phyloP scores from a whole-genome alignment of 2,329 filamentous ascomycete species.

The Colletotrichum trifolii region DNA sequence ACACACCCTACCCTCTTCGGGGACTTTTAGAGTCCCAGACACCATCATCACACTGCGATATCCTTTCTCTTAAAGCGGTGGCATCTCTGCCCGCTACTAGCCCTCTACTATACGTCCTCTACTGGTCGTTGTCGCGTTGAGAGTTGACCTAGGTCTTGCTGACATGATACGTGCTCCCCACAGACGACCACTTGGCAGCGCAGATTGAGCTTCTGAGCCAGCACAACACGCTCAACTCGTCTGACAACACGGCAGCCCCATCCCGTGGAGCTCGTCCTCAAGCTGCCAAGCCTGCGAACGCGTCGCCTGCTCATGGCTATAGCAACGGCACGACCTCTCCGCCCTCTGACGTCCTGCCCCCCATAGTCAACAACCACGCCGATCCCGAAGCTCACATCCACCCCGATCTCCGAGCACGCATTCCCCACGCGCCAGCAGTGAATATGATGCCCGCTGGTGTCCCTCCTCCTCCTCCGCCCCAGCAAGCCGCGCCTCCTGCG shows the following conservation, averaged over 20 bases:
- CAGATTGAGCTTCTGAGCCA: slow-evolving; percentile 57
- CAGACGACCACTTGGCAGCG: slow-evolving; percentile 50
- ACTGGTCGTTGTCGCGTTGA: slow-evolving; percentile 1
- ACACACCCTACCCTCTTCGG: slow-evolving; percentile 16
- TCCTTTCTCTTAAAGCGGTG: slow-evolving; percentile 8
- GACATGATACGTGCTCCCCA: slow-evolving; percentile 31
- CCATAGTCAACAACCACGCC: slow-evolving; percentile 46
- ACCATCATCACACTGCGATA: slow-evolving; percentile 9
- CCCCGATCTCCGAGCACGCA: slow-evolving; percentile 56
- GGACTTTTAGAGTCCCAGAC: slow-evolving; percentile 15
- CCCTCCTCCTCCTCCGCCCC: slow-evolving; percentile 23
- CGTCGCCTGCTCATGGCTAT: slow-evolving; percentile 58
- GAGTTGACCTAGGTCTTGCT: slow-evolving; percentile 25
- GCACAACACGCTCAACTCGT: slow-evolving; percentile 47
- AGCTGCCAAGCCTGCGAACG: slow-evolving; percentile 44
- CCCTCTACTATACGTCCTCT: neutral
- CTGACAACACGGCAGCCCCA: slow-evolving; percentile 43
- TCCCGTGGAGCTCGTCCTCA: slow-evolving; percentile 41
- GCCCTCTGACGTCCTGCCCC: slow-evolving; percentile 48
- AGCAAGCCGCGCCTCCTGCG: slow-evolving; percentile 26
- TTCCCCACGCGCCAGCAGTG: slow-evolving; percentile 39
- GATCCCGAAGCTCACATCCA: slow-evolving; percentile 60
- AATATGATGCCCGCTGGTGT: slow-evolving; percentile 48
- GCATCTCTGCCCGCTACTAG: slow-evolving; percentile 1
- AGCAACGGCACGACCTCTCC: slow-evolving; percentile 47